Evolutionary conservation across 768 basidiomycete species (phyloP).

Genomic region (Punctularia strigosozonata): DNA sequence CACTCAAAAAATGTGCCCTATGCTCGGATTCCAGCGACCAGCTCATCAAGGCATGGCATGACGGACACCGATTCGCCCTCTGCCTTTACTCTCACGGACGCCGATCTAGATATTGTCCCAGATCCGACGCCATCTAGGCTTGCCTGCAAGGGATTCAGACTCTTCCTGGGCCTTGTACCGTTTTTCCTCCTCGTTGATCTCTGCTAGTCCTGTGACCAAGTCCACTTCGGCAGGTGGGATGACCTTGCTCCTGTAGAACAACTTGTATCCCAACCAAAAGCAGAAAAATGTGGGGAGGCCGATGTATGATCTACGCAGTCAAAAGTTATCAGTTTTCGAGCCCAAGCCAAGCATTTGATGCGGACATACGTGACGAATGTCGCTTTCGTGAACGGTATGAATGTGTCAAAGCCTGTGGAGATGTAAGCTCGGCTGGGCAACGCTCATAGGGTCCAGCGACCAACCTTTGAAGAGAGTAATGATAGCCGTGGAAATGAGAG

Average conservation of each 20-base stretch:
- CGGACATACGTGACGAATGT: slow-evolving; percentile 61
- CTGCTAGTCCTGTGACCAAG: slow-evolving; percentile 42
- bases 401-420: slow-evolving; percentile 23
- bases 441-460: slow-evolving; percentile 9
- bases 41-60: no score
- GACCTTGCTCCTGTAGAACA: slow-evolving; percentile 21
- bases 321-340: no score
- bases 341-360: no score
- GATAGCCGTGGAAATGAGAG: slow-evolving; percentile 35
- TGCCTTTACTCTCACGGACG: no score
- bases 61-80: no score
- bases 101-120: no score
- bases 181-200: slow-evolving; percentile 55
- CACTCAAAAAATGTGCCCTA: no score
- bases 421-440: slow-evolving; percentile 9
- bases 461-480: slow-evolving; percentile 48
- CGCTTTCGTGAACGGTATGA: slow-evolving; percentile 35
- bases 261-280: slow-evolving; percentile 24
- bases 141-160: slow-evolving; percentile 13
- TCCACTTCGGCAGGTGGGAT: slow-evolving; percentile 41
- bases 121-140: slow-evolving; percentile 14
- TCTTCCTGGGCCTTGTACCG: slow-evolving; percentile 28
- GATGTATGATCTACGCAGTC: no score
- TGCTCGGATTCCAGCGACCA: no score
- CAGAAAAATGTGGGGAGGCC: slow-evolving; percentile 21